Percentiles rank a stretch among this genome's conserved stretches.
These are phyloP conservation scores for Chytriomyces sp. DNA, from an alignment of 192 early-diverging fungal genomes.

Conservation along the genomic window DNA sequence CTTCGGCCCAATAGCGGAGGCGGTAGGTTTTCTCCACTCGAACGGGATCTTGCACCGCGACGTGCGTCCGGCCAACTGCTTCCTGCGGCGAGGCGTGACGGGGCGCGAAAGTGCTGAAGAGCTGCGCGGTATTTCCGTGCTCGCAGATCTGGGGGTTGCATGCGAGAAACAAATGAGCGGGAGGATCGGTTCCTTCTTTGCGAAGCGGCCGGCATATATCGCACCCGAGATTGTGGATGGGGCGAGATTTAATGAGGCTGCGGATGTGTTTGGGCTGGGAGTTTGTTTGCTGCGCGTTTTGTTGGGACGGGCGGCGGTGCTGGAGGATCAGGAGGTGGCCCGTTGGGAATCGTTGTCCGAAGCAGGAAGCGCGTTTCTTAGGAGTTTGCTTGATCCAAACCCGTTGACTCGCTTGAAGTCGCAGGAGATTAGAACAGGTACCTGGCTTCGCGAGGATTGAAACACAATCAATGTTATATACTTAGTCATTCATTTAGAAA, in stretches of 20 bases:
- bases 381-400: no score
- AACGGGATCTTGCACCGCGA: slow-evolving; percentile 18
- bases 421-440: no score
- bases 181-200: neutral
- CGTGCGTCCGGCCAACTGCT: slow-evolving; percentile 28
- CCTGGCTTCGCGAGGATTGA: no score
- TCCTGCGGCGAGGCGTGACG: slow-evolving; percentile 13
- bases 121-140: slow-evolving; percentile 9
- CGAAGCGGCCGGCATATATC: slow-evolving; percentile 8
- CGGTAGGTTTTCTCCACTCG: slow-evolving; percentile 23
- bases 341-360: no score
- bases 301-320: neutral
- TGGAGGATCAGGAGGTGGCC: slow-evolving; percentile 21
- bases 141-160: slow-evolving; percentile 30
- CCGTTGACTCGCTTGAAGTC: no score
- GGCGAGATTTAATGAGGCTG: neutral
- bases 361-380: no score
- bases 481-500: no score
- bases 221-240: slow-evolving; percentile 28
- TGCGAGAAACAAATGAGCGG: neutral
- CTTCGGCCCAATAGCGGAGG: slow-evolving; percentile 19
- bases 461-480: no score
- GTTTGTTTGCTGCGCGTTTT: slow-evolving; percentile 11
- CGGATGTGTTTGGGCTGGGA: slow-evolving; percentile 26
- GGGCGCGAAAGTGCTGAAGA: neutral